phyloP scores from a whole-genome alignment of 1,284 basidiomycete genomes.

The Marasmius fiardii region DNA sequence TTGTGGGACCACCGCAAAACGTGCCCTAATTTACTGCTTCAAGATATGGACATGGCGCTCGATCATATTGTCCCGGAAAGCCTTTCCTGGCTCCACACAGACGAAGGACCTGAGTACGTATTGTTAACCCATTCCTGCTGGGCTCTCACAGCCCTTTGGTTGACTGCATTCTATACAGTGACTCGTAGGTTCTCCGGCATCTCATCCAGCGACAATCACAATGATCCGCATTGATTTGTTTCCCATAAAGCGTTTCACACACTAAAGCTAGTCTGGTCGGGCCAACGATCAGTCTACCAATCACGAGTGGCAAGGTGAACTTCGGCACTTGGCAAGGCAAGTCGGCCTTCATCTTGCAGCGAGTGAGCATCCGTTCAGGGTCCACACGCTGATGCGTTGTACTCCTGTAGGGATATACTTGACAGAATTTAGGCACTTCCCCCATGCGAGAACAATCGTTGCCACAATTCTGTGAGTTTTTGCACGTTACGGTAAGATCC shows the following conservation, averaged over 20 bases:
- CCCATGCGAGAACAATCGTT: constrained; percentile 69
- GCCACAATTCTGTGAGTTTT: constrained; percentile 75
- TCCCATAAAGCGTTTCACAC: constrained; percentile 70
- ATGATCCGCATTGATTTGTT: constrained; percentile 2
- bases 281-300: constrained; percentile 79
- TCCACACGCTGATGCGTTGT: not conserved
- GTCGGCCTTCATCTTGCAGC: not conserved
- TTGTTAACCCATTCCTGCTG: not conserved
- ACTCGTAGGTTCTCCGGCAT: constrained; percentile 50
- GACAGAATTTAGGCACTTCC: constrained; percentile 70
- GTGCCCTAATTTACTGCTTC: not conserved
- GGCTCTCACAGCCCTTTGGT: constrained; percentile 5
- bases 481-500: not conserved
- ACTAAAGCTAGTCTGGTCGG: constrained; percentile 87
- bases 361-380: not conserved
- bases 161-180: constrained; percentile 36
- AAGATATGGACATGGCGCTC: constrained; percentile 84
- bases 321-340: constrained; percentile 90
- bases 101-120: constrained; percentile 86
- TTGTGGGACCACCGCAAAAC: not conserved
- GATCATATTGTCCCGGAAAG: constrained; percentile 87
- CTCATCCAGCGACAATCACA: not conserved
- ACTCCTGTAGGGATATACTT: constrained; percentile 67
- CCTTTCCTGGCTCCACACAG: constrained; percentile 85
- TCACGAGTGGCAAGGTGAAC: constrained; percentile 78